Evolutionary conservation across 768 basidiomycete genomes (phyloP), one percentile per base, ranked within the genome.

Genomic region (Lentinula sp.): DNA sequence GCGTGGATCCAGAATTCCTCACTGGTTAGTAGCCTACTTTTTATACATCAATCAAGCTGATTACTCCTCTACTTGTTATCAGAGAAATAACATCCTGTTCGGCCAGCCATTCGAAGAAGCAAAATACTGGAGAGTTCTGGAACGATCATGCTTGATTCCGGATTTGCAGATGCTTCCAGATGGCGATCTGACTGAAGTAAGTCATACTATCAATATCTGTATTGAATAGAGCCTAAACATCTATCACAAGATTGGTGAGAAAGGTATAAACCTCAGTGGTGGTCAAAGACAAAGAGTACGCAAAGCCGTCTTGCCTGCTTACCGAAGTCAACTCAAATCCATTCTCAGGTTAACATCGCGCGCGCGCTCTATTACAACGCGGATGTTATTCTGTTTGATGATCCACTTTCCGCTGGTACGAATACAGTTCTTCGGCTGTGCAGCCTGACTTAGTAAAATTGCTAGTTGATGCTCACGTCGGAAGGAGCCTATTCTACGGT

Each of bases 1-100:
- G 86, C 88, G 0, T 91, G 88, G 88, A 89, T 91, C 52, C 86
- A 88, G 69, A 89, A 89, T 67, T 81, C 83, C 0, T 77, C 83
- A 4, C 65, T 87, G 68, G 85, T 85, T 58, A 54, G 81, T 8
- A 18, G 21, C 28, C 28, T 28, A 28, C 28, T 3, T 28, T 28
- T 3, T 28, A 28, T 4, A 28, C 28, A 28, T 28, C 28, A 4
- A 28, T 28, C 18, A 8, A 15, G 15, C 15, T 21, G 18, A 39
- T 42, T 11, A 28, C 34, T 4, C 28, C 9, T 5, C 28, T 4
- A 9, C 31, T 23, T 11, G 37, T 40, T 61, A 48, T 31, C 57
- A 87, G 81, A 74, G 85, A 62, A 84, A 88, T 48, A 91, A 89
- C 65, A 76, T 90, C 34, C 66, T 84, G 1, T 91, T 90, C 65